These are phyloP conservation scores for Herpetomonas samuelpessoai DNA, from an alignment of 208 protist species.

Conservation along the genomic window DNA sequence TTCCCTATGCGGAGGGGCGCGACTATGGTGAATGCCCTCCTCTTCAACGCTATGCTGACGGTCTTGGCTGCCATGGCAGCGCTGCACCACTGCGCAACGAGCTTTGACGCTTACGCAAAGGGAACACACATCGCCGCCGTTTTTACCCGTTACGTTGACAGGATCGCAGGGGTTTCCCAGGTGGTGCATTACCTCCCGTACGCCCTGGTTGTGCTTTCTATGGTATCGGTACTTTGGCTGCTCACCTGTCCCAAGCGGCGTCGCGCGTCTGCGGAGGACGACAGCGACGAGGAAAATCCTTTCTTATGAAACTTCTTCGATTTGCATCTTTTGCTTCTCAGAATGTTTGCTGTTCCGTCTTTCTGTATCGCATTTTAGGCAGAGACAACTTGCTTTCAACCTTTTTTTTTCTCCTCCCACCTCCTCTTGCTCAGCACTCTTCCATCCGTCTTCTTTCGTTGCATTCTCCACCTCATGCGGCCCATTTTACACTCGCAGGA, in stretches of 20 bases:
- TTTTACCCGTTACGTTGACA: slow-evolving; percentile 46
- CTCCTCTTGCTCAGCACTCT: neutral
- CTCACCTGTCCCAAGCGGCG: slow-evolving; percentile 20
- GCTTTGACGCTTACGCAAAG: slow-evolving; percentile 76
- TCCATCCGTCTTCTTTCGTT: neutral
- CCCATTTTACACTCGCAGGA: neutral
- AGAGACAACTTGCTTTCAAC: neutral
- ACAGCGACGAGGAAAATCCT: slow-evolving; percentile 6
- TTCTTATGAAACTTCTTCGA: too few species aligned
- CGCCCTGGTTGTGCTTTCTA: slow-evolving; percentile 32
- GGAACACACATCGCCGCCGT: slow-evolving; percentile 45
- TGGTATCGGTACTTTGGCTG: slow-evolving; percentile 29
- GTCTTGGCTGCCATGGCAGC: slow-evolving; percentile 86
- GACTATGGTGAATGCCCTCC: slow-evolving; percentile 93
- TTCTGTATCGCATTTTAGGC: too few species aligned
- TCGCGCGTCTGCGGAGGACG: neutral
- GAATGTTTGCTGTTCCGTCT: neutral
- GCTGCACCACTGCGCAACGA: slow-evolving; percentile 85
- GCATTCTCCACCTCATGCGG: neutral
- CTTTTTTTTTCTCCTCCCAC: neutral
- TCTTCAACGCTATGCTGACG: slow-evolving; percentile 93
- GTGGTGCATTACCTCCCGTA: slow-evolving; percentile 56
- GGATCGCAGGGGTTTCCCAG: slow-evolving; percentile 44
- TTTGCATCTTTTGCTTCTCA: too few species aligned
- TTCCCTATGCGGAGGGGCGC: slow-evolving; percentile 73